Conservation (phyloP, 225 moss, liverwort and hornwort species). For the Bryoerythrophyllum caledonicum region DNA sequence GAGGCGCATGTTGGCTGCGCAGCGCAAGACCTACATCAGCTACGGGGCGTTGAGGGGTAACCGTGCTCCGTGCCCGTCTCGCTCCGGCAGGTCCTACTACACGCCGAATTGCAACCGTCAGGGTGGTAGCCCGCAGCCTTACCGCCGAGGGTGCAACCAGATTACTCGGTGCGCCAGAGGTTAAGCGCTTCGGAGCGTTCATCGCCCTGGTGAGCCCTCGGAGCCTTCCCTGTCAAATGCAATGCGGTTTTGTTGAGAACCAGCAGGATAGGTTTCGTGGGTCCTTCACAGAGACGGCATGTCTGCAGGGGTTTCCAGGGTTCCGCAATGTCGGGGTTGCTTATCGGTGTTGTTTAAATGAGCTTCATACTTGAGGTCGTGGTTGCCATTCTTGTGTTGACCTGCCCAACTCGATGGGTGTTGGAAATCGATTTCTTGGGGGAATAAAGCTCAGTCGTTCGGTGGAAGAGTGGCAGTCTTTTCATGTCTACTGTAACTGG, state of each 20-base stretch:
- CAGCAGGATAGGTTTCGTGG: neutral
- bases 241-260: constrained; percentile 8
- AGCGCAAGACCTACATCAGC: constrained; percentile 26
- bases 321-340: constrained; percentile 6
- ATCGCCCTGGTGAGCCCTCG: constrained; percentile 34
- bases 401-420: neutral
- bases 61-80: constrained; percentile 51
- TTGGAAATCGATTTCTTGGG: neutral
- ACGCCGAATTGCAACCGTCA: constrained; percentile 32
- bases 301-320: neutral
- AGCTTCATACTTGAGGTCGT: neutral
- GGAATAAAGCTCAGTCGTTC: constrained; percentile 16
- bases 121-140: constrained; percentile 24
- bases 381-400: constrained; percentile 1
- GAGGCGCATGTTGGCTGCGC: constrained; percentile 30
- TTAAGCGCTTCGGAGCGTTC: constrained; percentile 19
- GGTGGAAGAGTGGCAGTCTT: neutral
- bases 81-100: constrained; percentile 54
- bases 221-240: constrained; percentile 25
- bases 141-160: constrained; percentile 48
- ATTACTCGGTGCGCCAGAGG: constrained; percentile 53
- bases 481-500: neutral
- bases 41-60: constrained; percentile 38
- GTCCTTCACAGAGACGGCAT: neutral
- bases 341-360: neutral